Base-by-base conservation (phyloP, 805 yeast genomes). In the Pichia deserticola region DNA sequence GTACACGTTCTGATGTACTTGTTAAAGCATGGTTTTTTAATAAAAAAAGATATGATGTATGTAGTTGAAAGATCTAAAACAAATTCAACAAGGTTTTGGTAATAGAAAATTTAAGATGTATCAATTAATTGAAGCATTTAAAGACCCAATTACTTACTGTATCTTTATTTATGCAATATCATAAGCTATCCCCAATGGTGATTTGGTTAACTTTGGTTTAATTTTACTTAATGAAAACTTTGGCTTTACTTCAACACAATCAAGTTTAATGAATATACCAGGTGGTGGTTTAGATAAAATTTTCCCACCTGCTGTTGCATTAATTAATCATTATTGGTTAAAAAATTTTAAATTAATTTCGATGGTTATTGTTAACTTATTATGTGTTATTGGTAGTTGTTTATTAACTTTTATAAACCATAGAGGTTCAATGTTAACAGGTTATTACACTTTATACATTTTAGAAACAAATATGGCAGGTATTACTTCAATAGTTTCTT, bases 111-210 rank as follows among this genome's bases (percentile, higher is more conserved):
- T 66, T 64, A 82, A 82, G 59, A 64, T 65, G 68, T 61, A 72
- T 49, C 89, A 83, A 61, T 68, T 81, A 46, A 66, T 59, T 33
- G 88, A 83, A 63, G 78, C 81, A 10, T 44, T 44, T 20, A 35
- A 38, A 20, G 49, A 48, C 36, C 49, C 46, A 15, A 30, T 58
- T 42, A 58, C 60, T n/a, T 58, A 53, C 44, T 46, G 57, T 36
- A 44, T 59, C 40, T 33, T 57, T 39, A 52, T 54, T 9, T 56
- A 51, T 49, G 61, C 61, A 45, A 36, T 60, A 38, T 54, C 59
- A 49, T 57, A 57, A 36, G 58, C 57, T 56, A 62, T 63, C 53
- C 64, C 67, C 47, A 62, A 62, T 42, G 66, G 66, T 48, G 67
- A 64, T 39, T 50, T 63, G 36, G 54, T 60, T 38, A 61, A 61